Percentiles rank a stretch among this genome's conserved stretches.
These are phyloP conservation scores for Fusarium pseudoanthophilum DNA, from an alignment of 2,329 filamentous ascomycete species.

Conservation along the genomic window DNA sequence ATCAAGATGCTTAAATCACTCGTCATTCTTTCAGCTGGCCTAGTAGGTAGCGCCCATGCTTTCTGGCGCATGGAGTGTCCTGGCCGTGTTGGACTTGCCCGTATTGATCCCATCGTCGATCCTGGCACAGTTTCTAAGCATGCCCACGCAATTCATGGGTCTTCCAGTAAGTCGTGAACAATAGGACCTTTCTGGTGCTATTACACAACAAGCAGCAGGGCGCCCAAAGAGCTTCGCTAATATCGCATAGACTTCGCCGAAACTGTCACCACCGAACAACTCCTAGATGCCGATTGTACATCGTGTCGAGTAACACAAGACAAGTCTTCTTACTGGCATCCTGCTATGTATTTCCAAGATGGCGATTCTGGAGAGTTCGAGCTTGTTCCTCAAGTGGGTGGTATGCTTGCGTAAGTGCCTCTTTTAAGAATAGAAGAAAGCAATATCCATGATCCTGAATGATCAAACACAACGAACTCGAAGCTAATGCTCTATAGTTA, in stretches of 20 bases:
- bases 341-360: conserved; percentile 81
- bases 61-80: conserved; percentile 94
- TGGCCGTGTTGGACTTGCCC: conserved; percentile 73
- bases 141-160: conserved; percentile 80
- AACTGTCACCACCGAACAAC: conserved; percentile 64
- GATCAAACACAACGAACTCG: background rate
- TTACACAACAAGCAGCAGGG: background rate
- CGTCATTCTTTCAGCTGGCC: conserved; percentile 47
- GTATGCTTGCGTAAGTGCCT: conserved; percentile 81
- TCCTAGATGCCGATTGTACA: conserved; percentile 75
- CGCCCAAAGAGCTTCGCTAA: conserved; percentile 25
- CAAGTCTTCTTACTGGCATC: conserved; percentile 90
- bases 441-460: background rate
- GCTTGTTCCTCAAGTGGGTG: conserved; percentile 78
- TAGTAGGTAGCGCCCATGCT: conserved; percentile 62
- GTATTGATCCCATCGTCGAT: conserved; percentile 81
- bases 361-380: conserved; percentile 70
- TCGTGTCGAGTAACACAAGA: conserved; percentile 84
- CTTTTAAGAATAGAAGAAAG: too few species aligned
- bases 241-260: conserved; percentile 69
- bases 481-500: conserved; percentile 65
- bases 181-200: too few species aligned
- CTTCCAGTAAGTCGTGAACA: conserved; percentile 69
- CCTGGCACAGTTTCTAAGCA: conserved; percentile 70
- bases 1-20: conserved; percentile 50